Base-by-base conservation (phyloP, 495 filamentous ascomycete genomes). In the Aspergillus avenaceus region DNA sequence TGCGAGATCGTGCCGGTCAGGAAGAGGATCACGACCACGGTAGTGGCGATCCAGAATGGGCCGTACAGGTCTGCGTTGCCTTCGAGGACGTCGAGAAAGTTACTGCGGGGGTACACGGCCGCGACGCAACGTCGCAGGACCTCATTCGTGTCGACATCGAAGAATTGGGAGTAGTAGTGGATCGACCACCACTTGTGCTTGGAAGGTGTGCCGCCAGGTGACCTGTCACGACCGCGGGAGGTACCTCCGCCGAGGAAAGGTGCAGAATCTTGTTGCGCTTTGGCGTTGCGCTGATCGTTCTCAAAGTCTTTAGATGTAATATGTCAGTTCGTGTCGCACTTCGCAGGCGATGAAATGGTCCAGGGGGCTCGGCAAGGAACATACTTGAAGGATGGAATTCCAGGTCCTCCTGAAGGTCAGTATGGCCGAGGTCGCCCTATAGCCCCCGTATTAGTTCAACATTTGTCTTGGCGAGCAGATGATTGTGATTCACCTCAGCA, bases 1-100 rank as follows among this genome's bases (percentile, higher is more conserved):
- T 90, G 84, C 55, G 85, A 93, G 53, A 98, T 95, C 0, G 95
- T 97, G 16, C 91, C 93, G 5, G 91, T 91, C 51, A 98, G 64
- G 67, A 98, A 98, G 32, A 98, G 74, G 41, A 97, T 97, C 55
- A 98, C 78, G 19, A 98, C 85, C 14, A 98, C 95, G 3, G 93
- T 97, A 1, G 93, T 97, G 9, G 95, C 95, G 71, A 98, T 96
- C 93, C 93, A 98, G 67, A 97, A 87, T 4, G 93, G 93, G 2
- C 85, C 85, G 74, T 98, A 98, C 47, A 98, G 77, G 63, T 98
- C 93, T 16, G 93, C 90, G 63, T 97, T 96, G n/a, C 91, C 93
- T 58, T 97, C 93, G 5, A 97, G 77, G 27, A 97, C 87, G 60
- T 98, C 93, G 49, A 98, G 83, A 69, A 98, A 98, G 74, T 95